These are phyloP conservation scores for Xenoacremonium recifei DNA, from an alignment of 2,329 filamentous ascomycete species.

Conservation along the genomic window DNA sequence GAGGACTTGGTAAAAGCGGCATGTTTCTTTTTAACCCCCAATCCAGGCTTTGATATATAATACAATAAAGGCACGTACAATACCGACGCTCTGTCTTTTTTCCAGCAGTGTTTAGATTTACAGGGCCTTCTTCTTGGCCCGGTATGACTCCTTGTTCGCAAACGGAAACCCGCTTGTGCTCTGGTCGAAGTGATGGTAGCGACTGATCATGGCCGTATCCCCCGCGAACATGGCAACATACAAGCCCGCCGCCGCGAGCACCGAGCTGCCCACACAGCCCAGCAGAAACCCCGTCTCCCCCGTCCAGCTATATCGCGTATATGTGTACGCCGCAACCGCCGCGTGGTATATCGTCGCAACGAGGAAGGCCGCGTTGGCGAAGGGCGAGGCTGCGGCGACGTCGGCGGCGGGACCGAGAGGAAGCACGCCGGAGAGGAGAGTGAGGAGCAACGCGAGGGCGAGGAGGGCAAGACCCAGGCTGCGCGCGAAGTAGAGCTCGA, in stretches of 20 bases:
- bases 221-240: constrained; percentile 37
- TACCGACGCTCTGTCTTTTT: too few relatives aligned
- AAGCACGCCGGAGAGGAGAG: constrained; percentile 69
- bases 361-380: constrained; percentile 63
- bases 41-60: too few relatives aligned
- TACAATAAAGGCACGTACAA: too few relatives aligned
- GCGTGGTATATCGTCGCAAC: constrained; percentile 67
- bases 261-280: constrained; percentile 55
- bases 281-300: constrained; percentile 58
- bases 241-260: constrained; percentile 55
- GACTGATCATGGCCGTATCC: constrained; percentile 36
- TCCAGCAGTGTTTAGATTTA: not conserved
- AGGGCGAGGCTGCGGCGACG: constrained; percentile 53
- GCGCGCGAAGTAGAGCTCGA: constrained; percentile 74
- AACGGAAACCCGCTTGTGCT: constrained; percentile 40
- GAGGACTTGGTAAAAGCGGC: too few relatives aligned
- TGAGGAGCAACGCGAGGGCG: constrained; percentile 59
- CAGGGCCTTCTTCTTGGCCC: constrained; percentile 35
- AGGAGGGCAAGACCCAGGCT: constrained; percentile 67
- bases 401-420: constrained; percentile 57
- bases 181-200: constrained; percentile 36
- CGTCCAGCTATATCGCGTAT: constrained; percentile 61
- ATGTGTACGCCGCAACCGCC: constrained; percentile 62
- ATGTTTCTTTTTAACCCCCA: too few relatives aligned
- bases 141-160: constrained; percentile 36